Conservation (phyloP, 2,329 filamentous ascomycete genomes). For the Arthrobotrys iridis region DNA sequence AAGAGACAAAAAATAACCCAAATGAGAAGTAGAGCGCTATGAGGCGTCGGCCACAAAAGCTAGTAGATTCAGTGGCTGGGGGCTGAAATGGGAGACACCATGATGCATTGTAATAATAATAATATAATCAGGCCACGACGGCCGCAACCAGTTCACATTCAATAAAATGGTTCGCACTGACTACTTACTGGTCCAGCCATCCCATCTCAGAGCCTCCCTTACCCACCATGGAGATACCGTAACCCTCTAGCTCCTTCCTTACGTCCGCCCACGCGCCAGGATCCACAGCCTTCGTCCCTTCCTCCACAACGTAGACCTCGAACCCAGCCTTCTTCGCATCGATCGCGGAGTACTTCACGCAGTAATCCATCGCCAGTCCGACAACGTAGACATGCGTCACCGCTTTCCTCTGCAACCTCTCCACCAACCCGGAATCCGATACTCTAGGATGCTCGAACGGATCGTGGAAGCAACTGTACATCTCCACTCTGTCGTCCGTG, state of each 20-base stretch:
- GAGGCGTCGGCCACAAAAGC: too few species aligned
- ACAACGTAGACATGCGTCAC: constrained; percentile 86
- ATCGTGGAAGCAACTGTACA: constrained; percentile 92
- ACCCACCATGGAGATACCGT: constrained; percentile 72
- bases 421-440: constrained; percentile 72
- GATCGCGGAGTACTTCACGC: constrained; percentile 81
- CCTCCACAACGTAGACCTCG: constrained; percentile 77
- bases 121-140: background rate
- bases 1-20: too few species aligned
- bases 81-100: too few species aligned
- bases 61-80: too few species aligned
- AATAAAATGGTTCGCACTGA: background rate
- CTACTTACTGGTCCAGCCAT: constrained; percentile 61
- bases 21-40: too few species aligned
- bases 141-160: background rate
- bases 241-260: constrained; percentile 67
- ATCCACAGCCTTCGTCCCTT: constrained; percentile 80
- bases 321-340: constrained; percentile 82
- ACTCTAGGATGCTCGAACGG: constrained; percentile 74
- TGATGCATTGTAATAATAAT: too few species aligned
- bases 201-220: constrained; percentile 69
- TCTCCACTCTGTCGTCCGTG: constrained; percentile 77
- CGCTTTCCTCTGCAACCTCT: constrained; percentile 67
- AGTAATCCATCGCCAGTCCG: constrained; percentile 88
- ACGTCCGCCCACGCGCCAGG: constrained; percentile 69